phyloP scores from a whole-genome alignment of 2,329 filamentous ascomycete genomes.

The Zarea fungicola region DNA sequence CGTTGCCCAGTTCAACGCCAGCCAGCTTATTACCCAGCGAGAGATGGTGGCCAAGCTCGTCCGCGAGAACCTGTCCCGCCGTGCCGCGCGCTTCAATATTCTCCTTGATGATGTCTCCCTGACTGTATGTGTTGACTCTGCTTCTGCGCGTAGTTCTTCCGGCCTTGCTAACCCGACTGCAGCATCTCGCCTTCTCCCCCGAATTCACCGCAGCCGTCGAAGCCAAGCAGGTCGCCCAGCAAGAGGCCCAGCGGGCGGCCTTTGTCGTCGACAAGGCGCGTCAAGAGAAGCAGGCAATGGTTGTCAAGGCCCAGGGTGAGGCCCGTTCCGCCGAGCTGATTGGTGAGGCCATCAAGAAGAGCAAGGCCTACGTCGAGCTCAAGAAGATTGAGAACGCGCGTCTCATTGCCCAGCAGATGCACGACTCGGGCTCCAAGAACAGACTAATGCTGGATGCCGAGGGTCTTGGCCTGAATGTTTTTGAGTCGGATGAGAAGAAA shows the following conservation, averaged over 20 bases:
- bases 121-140: constrained; percentile 56
- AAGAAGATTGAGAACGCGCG: constrained; percentile 97
- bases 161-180: constrained; percentile 20
- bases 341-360: constrained; percentile 99
- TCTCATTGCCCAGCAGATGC: constrained; percentile 78
- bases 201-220: constrained; percentile 70
- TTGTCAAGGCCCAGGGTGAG: constrained; percentile 98
- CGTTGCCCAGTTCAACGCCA: constrained; percentile 97
- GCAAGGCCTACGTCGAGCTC: constrained; percentile 90
- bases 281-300: constrained; percentile 98
- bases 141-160: too few relatives aligned
- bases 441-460: constrained; percentile 90
- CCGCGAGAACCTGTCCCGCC: constrained; percentile 83
- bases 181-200: constrained; percentile 69
- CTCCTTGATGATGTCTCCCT: constrained; percentile 94
- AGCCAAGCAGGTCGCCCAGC: constrained; percentile 71
- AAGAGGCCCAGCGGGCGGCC: constrained; percentile 94
- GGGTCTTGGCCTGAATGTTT: constrained; percentile 86
- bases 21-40: constrained; percentile 96
- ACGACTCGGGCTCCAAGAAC: constrained; percentile 83
- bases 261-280: constrained; percentile 98
- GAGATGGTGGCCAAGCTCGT: constrained; percentile 92
- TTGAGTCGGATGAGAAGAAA: constrained; percentile 48
- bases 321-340: constrained; percentile 96
- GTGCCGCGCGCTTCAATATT: constrained; percentile 96